phyloP scores from a whole-genome alignment of 345 rosid genomes.

The Passiflora organensis region DNA sequence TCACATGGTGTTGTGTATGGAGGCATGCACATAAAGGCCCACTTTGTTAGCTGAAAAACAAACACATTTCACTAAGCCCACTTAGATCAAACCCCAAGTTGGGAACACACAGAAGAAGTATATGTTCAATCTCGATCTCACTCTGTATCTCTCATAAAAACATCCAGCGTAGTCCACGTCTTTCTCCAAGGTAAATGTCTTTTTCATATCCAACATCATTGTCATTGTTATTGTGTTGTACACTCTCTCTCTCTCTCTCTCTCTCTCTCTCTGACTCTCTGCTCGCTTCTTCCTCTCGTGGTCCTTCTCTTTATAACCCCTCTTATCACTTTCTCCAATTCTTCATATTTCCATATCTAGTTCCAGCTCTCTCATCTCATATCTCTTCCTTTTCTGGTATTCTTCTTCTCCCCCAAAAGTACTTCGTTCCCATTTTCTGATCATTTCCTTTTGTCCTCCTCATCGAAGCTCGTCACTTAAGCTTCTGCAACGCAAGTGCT shows the following conservation, averaged over 20 bases:
- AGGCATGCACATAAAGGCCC: constrained; percentile 67
- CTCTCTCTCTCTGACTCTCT: constrained; percentile 19
- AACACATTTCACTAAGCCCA: constrained; percentile 57
- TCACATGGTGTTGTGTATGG: constrained; percentile 64
- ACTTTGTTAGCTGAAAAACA: constrained; percentile 54
- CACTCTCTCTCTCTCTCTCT: constrained; percentile 18
- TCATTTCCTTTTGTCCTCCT: neutral
- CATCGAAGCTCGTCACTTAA: neutral
- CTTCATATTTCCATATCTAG: constrained; percentile 29
- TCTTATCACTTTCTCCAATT: constrained; percentile 40
- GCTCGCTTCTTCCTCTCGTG: constrained; percentile 29
- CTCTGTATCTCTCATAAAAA: constrained; percentile 8
- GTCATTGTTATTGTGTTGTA: constrained; percentile 42
- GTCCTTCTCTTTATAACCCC: constrained; percentile 70
- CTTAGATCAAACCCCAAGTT: constrained; percentile 51
- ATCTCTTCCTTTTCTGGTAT: neutral
- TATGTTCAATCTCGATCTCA: constrained; percentile 10
- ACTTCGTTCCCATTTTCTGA: constrained; percentile 1
- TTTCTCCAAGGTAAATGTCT: constrained; percentile 70
- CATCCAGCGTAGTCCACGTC: constrained; percentile 32
- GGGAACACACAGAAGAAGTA: constrained; percentile 37
- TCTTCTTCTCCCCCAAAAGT: neutral
- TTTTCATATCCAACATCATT: constrained; percentile 72
- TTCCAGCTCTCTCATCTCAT: constrained; percentile 10
- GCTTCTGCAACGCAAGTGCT: too few species aligned